Evolutionary conservation across 2,329 filamentous ascomycete genomes (phyloP).

Genomic region (Xylaria sp.): DNA sequence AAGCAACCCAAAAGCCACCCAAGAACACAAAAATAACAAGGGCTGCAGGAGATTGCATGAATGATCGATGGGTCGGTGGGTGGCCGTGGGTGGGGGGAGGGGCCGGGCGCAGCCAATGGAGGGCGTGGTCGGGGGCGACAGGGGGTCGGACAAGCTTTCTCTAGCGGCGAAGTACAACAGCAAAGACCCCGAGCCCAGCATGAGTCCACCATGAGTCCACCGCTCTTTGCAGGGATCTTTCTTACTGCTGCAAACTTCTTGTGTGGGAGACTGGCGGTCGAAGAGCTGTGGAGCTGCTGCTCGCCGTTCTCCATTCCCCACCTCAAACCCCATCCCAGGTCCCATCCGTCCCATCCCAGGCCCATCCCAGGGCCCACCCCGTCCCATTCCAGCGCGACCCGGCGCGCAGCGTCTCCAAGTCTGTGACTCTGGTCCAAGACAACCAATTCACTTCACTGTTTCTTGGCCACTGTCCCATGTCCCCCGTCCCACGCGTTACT

Average conservation of each 20-base stretch:
- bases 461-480: neutral
- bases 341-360: neutral
- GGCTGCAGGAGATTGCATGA: slow-evolving; percentile 19
- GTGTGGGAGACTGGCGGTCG: slow-evolving; percentile 32
- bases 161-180: slow-evolving; percentile 16
- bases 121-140: neutral
- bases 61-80: neutral
- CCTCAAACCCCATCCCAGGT: slow-evolving; percentile 2
- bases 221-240: slow-evolving; percentile 32
- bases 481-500: too few relatives aligned
- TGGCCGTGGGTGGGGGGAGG: neutral
- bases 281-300: slow-evolving; percentile 18
- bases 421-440: neutral
- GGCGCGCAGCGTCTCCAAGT: too few relatives aligned
- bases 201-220: slow-evolving; percentile 19
- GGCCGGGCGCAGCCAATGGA: slow-evolving; percentile 5
- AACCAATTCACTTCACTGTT: neutral
- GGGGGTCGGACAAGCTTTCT: slow-evolving; percentile 21
- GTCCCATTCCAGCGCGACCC: too few relatives aligned
- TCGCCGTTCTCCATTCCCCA: slow-evolving; percentile 13
- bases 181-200: slow-evolving; percentile 19
- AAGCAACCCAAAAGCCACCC: too few relatives aligned
- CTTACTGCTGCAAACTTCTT: slow-evolving; percentile 24
- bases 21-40: slow-evolving; percentile 4
- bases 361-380: neutral